phyloP scores from a whole-genome alignment of 768 basidiomycete genomes.

The Boletus subcaerulescens region DNA sequence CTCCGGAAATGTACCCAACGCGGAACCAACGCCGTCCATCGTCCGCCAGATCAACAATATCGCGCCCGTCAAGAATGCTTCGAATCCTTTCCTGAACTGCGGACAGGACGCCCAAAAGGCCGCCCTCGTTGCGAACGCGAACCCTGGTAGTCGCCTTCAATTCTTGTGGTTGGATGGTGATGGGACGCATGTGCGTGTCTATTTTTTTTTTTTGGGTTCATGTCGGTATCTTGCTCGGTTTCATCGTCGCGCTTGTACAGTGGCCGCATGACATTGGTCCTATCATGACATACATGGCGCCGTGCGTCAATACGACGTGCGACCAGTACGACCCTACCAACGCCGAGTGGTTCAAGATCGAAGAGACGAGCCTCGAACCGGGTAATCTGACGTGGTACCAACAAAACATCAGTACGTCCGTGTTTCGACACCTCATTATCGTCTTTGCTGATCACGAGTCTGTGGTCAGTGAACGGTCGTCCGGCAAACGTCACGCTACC shows the following conservation, averaged over 20 bases:
- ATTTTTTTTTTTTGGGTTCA: background rate
- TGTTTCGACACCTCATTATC: background rate
- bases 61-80: conserved; percentile 53
- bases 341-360: conserved; percentile 76
- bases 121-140: conserved; percentile 48
- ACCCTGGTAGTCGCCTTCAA: conserved; percentile 53
- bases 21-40: conserved; percentile 37
- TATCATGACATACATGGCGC: conserved; percentile 71
- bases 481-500: conserved; percentile 46
- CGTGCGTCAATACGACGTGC: conserved; percentile 56
- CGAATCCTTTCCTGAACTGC: conserved; percentile 57
- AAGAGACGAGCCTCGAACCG: conserved; percentile 45
- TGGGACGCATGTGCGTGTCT: conserved; percentile 32
- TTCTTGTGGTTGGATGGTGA: conserved; percentile 56
- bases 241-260: conserved; percentile 11
- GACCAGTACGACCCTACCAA: conserved; percentile 53
- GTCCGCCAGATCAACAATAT: conserved; percentile 45
- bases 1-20: conserved; percentile 41
- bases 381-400: conserved; percentile 49
- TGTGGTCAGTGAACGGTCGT: conserved; percentile 36
- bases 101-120: conserved; percentile 53
- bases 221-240: background rate
- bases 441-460: too few relatives aligned
- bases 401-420: conserved; percentile 46
- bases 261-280: conserved; percentile 65